A percentile compares a stretch with the other conserved stretches of the same genome.
These are phyloP conservation scores for Jamesozyma spencerorum DNA, from an alignment of 805 yeast species.

Conservation along the genomic window DNA sequence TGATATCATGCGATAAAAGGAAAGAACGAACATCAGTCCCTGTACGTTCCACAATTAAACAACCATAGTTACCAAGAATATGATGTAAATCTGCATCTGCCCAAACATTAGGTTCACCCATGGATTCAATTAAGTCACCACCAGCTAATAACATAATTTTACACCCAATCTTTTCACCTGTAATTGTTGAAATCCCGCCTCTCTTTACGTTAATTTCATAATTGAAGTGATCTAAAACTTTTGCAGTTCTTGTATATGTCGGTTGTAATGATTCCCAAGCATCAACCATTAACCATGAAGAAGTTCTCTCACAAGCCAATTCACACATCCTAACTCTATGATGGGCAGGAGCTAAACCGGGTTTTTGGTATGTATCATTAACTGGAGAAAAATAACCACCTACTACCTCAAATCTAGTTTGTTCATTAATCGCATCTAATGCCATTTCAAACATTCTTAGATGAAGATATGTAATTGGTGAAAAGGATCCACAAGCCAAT, in stretches of 20 bases:
- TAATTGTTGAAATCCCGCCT: slow-evolving; percentile 63
- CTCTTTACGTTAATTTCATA: slow-evolving; percentile 86
- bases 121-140: slow-evolving; percentile 92
- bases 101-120: slow-evolving; percentile 99
- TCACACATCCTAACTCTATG: slow-evolving; percentile 98
- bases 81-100: slow-evolving; percentile 92
- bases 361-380: slow-evolving; percentile 82
- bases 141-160: slow-evolving; percentile 96
- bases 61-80: slow-evolving; percentile 90
- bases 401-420: slow-evolving; percentile 85
- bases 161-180: slow-evolving; percentile 65
- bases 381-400: slow-evolving; percentile 97
- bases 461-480: slow-evolving; percentile 91
- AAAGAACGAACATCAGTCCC: slow-evolving; percentile 93
- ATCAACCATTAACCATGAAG: slow-evolving; percentile 97
- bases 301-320: slow-evolving; percentile 91
- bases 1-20: slow-evolving; percentile 85
- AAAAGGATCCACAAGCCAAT: slow-evolving; percentile 95
- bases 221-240: slow-evolving; percentile 92
- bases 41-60: slow-evolving; percentile 92
- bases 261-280: slow-evolving; percentile 97
- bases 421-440: slow-evolving; percentile 81
- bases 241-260: slow-evolving; percentile 84
- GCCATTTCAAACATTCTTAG: slow-evolving; percentile 99
- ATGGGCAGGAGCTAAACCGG: slow-evolving; percentile 79